Evolutionary conservation across 345 rosid genomes (phyloP), one percentile per base, ranked within the genome.

Genomic region (Acer saccharum): DNA sequence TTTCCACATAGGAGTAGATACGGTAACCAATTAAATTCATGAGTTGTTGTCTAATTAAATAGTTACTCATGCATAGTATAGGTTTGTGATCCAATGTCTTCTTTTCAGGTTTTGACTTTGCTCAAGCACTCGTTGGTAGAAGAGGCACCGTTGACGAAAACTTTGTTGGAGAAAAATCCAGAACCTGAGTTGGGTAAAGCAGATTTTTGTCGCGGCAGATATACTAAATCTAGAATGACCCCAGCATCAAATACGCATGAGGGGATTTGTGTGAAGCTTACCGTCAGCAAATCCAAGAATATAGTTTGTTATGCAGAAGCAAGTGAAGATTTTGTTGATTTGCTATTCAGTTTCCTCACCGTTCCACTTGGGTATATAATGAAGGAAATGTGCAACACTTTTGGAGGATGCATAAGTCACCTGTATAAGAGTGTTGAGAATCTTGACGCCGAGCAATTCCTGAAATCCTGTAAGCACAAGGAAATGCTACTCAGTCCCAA

Each of bases 261-360:
- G 35, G 27, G 68, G 62, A 73, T 77, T 27, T 3, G 17, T 20
- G 74, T 76, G 21, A 81, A 41, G 61, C 78, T 81, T 41, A 6
- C 52, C 6, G 9, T 75, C 1, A 80, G 82, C 72, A 85, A 82
- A 80, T 77, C 84, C 12, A 72, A 29, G 65, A 76, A 78, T 9
- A 65, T 10, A 29, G 77, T 73, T n/a, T 78, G 78, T 18, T 72
- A 46, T 62, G 82, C 75, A 23, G 85, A 85, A 60, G 84, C 61
- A 2, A 68, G 66, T 8, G 72, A 80, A 20, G 81, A 78, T 58
- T 80, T 76, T 61, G 80, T 78, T 69, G 72, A 82, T 73, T 69
- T 85, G 20, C 68, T 85, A n/a, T 75, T 78, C 62, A 78, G 82
- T 39, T 85, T 82, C 80, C 84, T 85, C 11, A 72, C 77, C 20